phyloP scores from a whole-genome alignment of 2,329 filamentous ascomycete species.

The Microcera coccophila region DNA sequence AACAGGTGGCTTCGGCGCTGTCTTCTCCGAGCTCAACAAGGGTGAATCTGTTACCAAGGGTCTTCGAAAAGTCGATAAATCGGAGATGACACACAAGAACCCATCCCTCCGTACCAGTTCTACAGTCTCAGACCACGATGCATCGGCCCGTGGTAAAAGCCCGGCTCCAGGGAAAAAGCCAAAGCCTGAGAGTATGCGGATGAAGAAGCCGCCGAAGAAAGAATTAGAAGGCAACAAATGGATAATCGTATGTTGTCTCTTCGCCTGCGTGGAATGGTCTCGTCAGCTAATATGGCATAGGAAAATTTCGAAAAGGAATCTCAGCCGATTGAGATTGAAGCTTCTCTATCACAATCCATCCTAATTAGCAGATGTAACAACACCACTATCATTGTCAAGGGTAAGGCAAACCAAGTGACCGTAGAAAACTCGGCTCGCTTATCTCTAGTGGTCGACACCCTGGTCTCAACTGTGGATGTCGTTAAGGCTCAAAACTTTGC shows the following conservation, averaged over 20 bases:
- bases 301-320: constrained; percentile 84
- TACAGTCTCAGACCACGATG: constrained; percentile 59
- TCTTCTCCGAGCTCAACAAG: constrained; percentile 88
- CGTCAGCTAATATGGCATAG: constrained; percentile 35
- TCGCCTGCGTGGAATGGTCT: neutral
- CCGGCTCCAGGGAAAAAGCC: constrained; percentile 84
- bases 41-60: constrained; percentile 84
- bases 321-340: constrained; percentile 74
- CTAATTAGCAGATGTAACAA: constrained; percentile 91
- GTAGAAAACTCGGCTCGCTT: constrained; percentile 85
- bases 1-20: constrained; percentile 69
- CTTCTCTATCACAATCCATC: constrained; percentile 79
- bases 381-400: constrained; percentile 80
- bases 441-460: constrained; percentile 81
- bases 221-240: constrained; percentile 88
- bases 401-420: constrained; percentile 95
- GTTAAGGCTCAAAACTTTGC: constrained; percentile 95
- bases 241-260: constrained; percentile 61
- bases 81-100: constrained; percentile 98
- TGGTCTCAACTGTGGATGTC: constrained; percentile 88
- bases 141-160: constrained; percentile 66
- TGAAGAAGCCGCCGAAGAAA: constrained; percentile 76
- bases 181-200: constrained; percentile 79
- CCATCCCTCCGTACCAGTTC: constrained; percentile 74
- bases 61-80: constrained; percentile 89